Base-by-base conservation (phyloP, 257 asterid species). In the Penstemon eatonii region DNA sequence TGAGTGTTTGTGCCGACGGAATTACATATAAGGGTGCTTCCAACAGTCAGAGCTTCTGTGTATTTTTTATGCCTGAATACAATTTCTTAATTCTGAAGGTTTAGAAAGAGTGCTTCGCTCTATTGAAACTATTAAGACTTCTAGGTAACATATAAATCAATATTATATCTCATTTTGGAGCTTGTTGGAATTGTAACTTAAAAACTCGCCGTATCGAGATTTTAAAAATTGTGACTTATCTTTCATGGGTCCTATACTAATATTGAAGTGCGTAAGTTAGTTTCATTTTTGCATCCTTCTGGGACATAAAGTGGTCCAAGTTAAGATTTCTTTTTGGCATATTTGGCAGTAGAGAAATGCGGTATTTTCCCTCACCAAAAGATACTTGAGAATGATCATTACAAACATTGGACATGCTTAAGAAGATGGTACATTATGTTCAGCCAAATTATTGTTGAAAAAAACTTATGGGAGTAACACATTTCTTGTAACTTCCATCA, bases 351-450 rank as follows among this genome's bases (percentile, higher is more conserved):
- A 40, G 13, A 46, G 11, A 9, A 2, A 7, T 12, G 3, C 36
- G 0, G 18, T 46, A 9, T 25, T 11, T 63, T 46, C 19, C 18
- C 15, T 39, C 50, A 6, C 13, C 11, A 9, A 19, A 19, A 25
- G 55, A 67, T 56, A 43, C 19, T 46, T 68, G 39, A 41, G 54
- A 55, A 41, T 18, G 19, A 63, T 19, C 9, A 47, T 47, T 9
- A 8, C 56, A 8, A 55, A 44, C 38, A 15, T 15, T 15, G 18
- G 18, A 15, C 39, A 44, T 12, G 7, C 47, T 37, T 50, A 43
- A 59, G 68, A 63, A 47, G 65, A 42, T 8, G 37, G 45, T 46
- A 1, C 47, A 18, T 36, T 56, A 63, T 33, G 55, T 71, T 67
- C 19, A 18, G 61, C 62, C 11, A 69, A 53, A 62, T 33, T 9